phyloP scores from a whole-genome alignment of 768 basidiomycete genomes.

The Termitomyces eurrhizus region DNA sequence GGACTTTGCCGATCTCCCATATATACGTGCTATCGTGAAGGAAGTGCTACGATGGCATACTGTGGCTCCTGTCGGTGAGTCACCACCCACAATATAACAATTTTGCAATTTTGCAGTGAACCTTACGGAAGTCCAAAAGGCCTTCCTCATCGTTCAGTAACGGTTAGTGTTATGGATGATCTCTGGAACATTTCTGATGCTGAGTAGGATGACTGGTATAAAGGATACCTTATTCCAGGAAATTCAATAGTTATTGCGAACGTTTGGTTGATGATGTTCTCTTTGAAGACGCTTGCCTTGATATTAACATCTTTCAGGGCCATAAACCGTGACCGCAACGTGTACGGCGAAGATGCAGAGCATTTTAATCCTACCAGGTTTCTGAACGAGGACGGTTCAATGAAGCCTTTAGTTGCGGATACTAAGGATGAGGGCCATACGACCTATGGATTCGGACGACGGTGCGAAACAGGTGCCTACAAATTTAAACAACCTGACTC shows the following conservation, averaged over 20 bases:
- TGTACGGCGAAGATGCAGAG: not conserved
- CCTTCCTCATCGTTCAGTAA: not conserved
- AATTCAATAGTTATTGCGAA: not conserved
- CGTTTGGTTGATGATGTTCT: not conserved
- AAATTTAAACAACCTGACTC: not conserved
- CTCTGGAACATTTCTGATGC: not conserved
- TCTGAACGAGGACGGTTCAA: not conserved
- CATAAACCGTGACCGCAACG: not conserved
- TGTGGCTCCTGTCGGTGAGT: not conserved
- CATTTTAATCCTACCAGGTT: not conserved
- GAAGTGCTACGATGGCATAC: not conserved
- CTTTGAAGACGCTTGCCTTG: not conserved
- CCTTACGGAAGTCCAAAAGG: not conserved
- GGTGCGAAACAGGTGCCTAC: not conserved
- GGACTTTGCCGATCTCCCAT: not conserved
- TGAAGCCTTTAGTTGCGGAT: not conserved
- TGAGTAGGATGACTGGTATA: not conserved
- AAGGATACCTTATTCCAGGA: not conserved
- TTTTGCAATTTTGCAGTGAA: not conserved
- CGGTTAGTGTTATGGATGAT: not conserved
- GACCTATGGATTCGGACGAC: not conserved
- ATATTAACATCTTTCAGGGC: not conserved
- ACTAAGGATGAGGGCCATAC: not conserved
- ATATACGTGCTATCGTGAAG: not conserved
- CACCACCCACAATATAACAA: not conserved